Percentiles rank a stretch among this genome's conserved stretches.
phyloP scores from a whole-genome alignment of 768 basidiomycete species.

The Kwoniella europaea region DNA sequence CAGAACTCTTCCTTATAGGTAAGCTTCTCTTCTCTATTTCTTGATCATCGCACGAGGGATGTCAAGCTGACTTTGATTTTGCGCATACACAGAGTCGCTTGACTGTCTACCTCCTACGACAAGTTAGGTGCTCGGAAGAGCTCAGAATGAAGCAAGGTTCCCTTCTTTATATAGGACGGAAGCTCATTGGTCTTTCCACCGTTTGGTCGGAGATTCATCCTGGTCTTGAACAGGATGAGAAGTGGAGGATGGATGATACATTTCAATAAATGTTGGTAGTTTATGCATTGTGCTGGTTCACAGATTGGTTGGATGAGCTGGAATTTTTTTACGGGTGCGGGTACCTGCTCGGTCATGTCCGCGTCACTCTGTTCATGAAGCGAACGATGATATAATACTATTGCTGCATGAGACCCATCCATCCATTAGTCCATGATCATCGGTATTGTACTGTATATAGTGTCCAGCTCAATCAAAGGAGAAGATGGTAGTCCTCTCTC shows the following conservation, averaged over 20 bases:
- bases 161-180: constrained; percentile 24
- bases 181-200: constrained; percentile 17
- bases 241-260: constrained; percentile 29
- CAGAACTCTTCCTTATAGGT: constrained; percentile 26
- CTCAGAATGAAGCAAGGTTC: constrained; percentile 19
- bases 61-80: neutral
- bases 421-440: too few relatives aligned
- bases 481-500: neutral
- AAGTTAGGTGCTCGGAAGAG: constrained; percentile 25
- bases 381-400: neutral
- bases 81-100: constrained; percentile 9
- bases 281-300: neutral
- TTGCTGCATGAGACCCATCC: too few relatives aligned
- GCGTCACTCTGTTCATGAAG: too few relatives aligned
- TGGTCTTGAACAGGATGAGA: neutral
- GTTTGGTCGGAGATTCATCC: constrained; percentile 12
- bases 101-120: constrained; percentile 20
- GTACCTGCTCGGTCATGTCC: constrained; percentile 2
- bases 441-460: neutral
- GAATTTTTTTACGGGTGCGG: neutral
- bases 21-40: too few relatives aligned
- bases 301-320: too few relatives aligned
- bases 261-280: neutral
- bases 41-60: neutral
- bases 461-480: neutral